Evolutionary conservation across 2,329 filamentous ascomycete species (phyloP).

Genomic region (Tetracladium maxilliforme): DNA sequence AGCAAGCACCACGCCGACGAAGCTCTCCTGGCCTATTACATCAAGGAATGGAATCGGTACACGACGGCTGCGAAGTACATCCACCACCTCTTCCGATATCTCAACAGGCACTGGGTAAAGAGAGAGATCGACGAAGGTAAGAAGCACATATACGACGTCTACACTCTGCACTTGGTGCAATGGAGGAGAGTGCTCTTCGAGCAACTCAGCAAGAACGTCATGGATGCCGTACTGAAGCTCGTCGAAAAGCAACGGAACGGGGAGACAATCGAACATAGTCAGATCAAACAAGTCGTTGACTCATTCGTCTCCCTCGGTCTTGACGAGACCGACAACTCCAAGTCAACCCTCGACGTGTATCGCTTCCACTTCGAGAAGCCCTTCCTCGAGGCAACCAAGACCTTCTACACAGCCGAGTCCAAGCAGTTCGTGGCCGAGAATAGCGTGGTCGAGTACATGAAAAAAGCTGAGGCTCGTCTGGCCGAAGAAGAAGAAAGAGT

Average conservation of each 20-base stretch:
- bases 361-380: constrained; percentile 83
- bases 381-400: constrained; percentile 70
- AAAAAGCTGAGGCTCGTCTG: constrained; percentile 84
- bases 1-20: constrained; percentile 79
- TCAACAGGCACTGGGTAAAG: constrained; percentile 98
- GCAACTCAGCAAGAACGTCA: constrained; percentile 72
- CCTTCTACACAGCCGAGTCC: constrained; percentile 85
- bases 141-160: constrained; percentile 96
- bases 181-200: constrained; percentile 90
- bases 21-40: constrained; percentile 82
- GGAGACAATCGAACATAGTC: constrained; percentile 91
- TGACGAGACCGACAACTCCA: constrained; percentile 83
- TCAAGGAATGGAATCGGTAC: constrained; percentile 91
- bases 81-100: constrained; percentile 89
- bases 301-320: constrained; percentile 91
- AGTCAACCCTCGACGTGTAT: constrained; percentile 92
- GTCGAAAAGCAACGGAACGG: constrained; percentile 96
- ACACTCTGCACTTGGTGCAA: constrained; percentile 87
- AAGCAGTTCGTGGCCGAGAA: constrained; percentile 93
- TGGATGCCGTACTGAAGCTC: constrained; percentile 86
- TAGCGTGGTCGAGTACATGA: constrained; percentile 98
- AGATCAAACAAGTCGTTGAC: constrained; percentile 94
- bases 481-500: constrained; percentile 93
- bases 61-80: constrained; percentile 94
- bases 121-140: constrained; percentile 97